phyloP scores from a whole-genome alignment of 2,329 filamentous ascomycete genomes.

The Arthrobotrys entomopaga region DNA sequence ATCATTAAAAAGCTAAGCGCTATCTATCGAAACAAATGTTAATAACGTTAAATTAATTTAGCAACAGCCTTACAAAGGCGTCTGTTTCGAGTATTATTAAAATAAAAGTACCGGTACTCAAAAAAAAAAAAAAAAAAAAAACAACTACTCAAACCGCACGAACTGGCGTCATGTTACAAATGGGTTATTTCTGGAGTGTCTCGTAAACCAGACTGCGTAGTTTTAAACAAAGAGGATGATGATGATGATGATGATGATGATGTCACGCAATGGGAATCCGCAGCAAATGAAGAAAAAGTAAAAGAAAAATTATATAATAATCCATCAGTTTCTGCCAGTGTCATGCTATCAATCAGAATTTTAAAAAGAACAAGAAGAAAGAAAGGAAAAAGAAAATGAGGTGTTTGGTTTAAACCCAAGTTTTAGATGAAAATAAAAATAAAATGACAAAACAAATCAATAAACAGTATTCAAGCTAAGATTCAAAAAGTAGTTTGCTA shows the following conservation, averaged over 20 bases:
- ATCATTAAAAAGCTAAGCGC: too few relatives aligned
- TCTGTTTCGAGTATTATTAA: too few relatives aligned
- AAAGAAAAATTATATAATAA: slow-evolving; percentile 16
- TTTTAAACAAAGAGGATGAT: slow-evolving; percentile 5
- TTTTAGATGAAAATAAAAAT: too few relatives aligned
- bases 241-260: too few relatives aligned
- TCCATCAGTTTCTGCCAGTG: slow-evolving; percentile 4
- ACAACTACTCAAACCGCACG: background rate
- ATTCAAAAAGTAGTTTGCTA: slow-evolving; percentile 3
- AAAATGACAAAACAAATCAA: slow-evolving; percentile 4
- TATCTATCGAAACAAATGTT: too few relatives aligned
- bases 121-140: too few relatives aligned
- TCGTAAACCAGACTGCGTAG: slow-evolving; percentile 24
- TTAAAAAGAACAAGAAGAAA: too few relatives aligned
- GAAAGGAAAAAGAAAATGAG: background rate
- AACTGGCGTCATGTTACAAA: background rate
- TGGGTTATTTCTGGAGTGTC: slow-evolving; percentile 3
- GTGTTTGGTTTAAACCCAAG: too few relatives aligned
- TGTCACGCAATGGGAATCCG: background rate
- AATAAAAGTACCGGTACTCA: too few relatives aligned
- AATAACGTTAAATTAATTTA: too few relatives aligned
- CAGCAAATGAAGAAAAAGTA: background rate
- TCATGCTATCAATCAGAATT: too few relatives aligned
- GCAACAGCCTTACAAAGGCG: too few relatives aligned
- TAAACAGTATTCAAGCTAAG: background rate